phyloP scores from a whole-genome alignment of 129 eudicot species.

The Mikania micrantha region DNA sequence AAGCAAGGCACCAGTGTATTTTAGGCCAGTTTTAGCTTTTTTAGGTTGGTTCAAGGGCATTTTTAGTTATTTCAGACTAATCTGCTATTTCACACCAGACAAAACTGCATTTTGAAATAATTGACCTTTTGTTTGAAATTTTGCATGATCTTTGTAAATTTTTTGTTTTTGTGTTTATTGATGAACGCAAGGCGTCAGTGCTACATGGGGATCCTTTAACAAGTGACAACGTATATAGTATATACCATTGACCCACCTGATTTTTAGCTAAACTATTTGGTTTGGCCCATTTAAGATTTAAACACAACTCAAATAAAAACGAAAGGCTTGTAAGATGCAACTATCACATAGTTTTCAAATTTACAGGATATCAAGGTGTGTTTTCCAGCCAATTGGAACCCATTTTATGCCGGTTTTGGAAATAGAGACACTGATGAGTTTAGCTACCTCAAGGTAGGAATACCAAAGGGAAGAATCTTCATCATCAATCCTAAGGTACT shows the following conservation, averaged over 20 bases:
- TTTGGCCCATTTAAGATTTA: background rate
- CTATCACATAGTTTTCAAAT: background rate
- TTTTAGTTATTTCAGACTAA: no score
- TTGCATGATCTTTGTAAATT: no score
- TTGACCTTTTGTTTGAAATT: no score
- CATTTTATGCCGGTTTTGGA: slow-evolving; percentile 96
- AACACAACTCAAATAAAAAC: background rate
- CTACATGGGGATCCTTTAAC: no score
- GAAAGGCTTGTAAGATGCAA: background rate
- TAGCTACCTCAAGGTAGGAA: slow-evolving; percentile 92
- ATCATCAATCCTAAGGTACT: slow-evolving; percentile 90
- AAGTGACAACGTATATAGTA: no score
- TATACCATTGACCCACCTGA: background rate
- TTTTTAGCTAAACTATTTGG: background rate
- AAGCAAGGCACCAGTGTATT: no score
- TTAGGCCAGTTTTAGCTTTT: no score
- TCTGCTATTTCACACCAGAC: no score
- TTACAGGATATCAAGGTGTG: slow-evolving; percentile 76
- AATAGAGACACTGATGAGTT: slow-evolving; percentile 94
- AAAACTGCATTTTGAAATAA: no score
- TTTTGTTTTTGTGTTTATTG: no score
- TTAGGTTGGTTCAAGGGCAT: no score
- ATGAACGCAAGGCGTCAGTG: no score
- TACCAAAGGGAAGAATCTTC: slow-evolving; percentile 77
- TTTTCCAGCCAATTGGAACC: slow-evolving; percentile 72